Conservation (phyloP, 768 basidiomycete species). For the Tricholoma furcatifolium region DNA sequence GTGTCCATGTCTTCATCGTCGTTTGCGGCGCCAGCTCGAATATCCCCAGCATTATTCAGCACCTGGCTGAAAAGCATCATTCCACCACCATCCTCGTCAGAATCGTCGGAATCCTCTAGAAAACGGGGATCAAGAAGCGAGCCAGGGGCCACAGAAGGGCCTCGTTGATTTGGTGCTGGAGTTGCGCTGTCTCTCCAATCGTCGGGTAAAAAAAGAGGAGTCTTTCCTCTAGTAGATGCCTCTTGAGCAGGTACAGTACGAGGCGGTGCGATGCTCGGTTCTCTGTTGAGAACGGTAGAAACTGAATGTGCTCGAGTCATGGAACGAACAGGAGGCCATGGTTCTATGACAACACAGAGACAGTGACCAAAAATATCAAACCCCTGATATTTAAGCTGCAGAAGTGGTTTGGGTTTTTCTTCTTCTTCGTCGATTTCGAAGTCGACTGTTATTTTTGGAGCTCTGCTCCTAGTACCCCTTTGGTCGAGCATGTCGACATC, state of each 20-base stretch:
- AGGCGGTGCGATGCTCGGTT: conserved; percentile 32
- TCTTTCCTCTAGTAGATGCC: conserved; percentile 36
- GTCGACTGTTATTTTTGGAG: conserved; percentile 31
- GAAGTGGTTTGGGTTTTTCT: conserved; percentile 71
- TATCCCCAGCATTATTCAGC: conserved; percentile 55
- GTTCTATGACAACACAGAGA: conserved; percentile 82
- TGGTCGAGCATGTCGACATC: conserved; percentile 14
- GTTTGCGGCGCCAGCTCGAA: conserved; percentile 56
- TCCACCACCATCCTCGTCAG: conserved; percentile 46
- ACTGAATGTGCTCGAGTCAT: conserved; percentile 27
- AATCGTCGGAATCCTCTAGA: conserved; percentile 30
- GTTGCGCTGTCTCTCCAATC: conserved; percentile 40
- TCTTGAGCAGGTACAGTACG: conserved; percentile 23
- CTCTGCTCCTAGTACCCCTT: neutral
- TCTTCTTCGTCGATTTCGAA: conserved; percentile 60
- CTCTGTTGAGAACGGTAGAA: conserved; percentile 20
- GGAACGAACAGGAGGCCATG: conserved; percentile 59
- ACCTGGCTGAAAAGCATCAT: conserved; percentile 79
- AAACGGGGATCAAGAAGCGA: conserved; percentile 22
- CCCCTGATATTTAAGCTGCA: conserved; percentile 67
- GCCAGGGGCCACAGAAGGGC: conserved; percentile 22
- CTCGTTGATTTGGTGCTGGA: conserved; percentile 30
- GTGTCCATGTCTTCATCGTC: conserved; percentile 80
- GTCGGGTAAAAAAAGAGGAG: conserved; percentile 78
- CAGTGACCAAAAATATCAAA: conserved; percentile 72